These are phyloP conservation scores for Psilocybe cubensis DNA, from an alignment of 768 basidiomycete species.

Conservation along the genomic window DNA sequence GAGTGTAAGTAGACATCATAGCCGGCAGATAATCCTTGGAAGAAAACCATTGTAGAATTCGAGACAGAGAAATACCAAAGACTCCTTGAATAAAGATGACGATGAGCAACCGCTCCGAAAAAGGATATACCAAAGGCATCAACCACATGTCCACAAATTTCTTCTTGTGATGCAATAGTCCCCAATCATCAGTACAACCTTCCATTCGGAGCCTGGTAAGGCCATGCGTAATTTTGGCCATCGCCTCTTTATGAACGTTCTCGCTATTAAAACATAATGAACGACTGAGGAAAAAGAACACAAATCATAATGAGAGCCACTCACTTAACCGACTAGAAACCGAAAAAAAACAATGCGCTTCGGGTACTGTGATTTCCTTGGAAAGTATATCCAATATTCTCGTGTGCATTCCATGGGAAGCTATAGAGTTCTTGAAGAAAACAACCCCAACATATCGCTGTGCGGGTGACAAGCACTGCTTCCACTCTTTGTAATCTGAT, in stretches of 20 bases:
- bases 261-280: not conserved
- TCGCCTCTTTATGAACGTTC: not conserved
- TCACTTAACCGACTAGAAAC: not conserved
- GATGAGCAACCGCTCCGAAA: not conserved
- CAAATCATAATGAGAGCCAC: not conserved
- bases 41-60: not conserved
- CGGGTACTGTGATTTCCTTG: not conserved
- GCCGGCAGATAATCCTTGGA: not conserved
- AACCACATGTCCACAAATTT: not conserved
- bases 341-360: slow-evolving; percentile 2
- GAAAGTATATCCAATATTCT: not conserved
- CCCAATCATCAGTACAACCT: not conserved
- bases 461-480: not conserved
- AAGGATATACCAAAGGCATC: not conserved
- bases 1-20: not conserved
- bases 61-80: not conserved
- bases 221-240: not conserved
- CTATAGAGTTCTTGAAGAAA: not conserved
- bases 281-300: not conserved
- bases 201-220: not conserved
- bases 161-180: not conserved
- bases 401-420: not conserved
- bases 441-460: not conserved
- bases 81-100: not conserved
- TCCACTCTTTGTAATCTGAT: not conserved